Conservation (phyloP, 805 yeast species). For the Diddensiella caesifluorescens region DNA sequence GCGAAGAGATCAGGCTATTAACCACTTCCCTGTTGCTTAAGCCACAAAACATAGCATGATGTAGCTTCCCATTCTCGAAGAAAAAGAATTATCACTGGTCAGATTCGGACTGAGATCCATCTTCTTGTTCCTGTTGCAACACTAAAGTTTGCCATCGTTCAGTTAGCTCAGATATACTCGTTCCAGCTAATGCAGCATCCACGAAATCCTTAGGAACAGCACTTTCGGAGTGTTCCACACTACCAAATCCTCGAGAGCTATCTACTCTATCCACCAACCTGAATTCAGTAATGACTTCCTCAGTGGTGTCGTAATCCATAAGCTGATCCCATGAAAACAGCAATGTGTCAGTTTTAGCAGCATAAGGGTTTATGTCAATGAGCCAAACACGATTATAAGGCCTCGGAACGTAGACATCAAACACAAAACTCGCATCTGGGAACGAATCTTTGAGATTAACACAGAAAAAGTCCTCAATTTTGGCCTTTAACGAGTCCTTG, state of each 20-base stretch:
- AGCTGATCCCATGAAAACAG: slow-evolving; percentile 84
- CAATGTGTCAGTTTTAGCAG: slow-evolving; percentile 69
- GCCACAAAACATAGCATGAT: too few species aligned
- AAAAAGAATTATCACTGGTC: background rate
- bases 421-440: slow-evolving; percentile 52
- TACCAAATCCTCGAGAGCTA: slow-evolving; percentile 62
- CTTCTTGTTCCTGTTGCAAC: slow-evolving; percentile 11
- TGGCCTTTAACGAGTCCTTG: slow-evolving; percentile 41
- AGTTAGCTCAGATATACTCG: slow-evolving; percentile 13
- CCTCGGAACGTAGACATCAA: slow-evolving; percentile 80
- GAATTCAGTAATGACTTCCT: slow-evolving; percentile 36
- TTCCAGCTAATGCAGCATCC: slow-evolving; percentile 58
- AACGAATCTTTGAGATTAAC: slow-evolving; percentile 44
- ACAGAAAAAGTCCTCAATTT: slow-evolving; percentile 53
- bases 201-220: slow-evolving; percentile 90
- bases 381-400: slow-evolving; percentile 62
- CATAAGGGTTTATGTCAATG: slow-evolving; percentile 83
- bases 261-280: slow-evolving; percentile 66
- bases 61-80: too few species aligned
- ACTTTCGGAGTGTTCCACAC: slow-evolving; percentile 80
- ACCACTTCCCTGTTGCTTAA: too few species aligned
- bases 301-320: slow-evolving; percentile 27
- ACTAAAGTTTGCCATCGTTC: slow-evolving; percentile 9
- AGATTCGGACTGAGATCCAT: slow-evolving; percentile 1
- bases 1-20: too few species aligned